Conservation (phyloP, 1,139 yeast genomes). For the Blastobotrys proliferans region DNA sequence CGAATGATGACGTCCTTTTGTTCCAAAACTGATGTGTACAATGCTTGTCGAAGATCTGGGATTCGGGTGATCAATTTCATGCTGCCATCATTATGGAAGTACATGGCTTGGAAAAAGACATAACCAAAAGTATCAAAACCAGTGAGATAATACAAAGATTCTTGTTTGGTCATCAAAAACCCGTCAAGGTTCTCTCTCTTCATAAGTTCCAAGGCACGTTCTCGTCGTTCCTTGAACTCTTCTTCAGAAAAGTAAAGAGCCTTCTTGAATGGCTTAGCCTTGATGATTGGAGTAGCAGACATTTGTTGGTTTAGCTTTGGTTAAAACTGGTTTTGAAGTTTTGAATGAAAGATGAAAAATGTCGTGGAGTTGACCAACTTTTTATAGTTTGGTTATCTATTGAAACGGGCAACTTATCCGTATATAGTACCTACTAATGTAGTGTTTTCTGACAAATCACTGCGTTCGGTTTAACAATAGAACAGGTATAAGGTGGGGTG, state of each 20-base stretch:
- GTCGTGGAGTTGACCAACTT: no score
- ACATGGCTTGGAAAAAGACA: constrained; percentile 16
- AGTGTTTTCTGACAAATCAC: no score
- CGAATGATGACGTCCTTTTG: constrained; percentile 15
- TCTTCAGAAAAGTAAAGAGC: constrained; percentile 14
- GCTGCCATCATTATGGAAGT: constrained; percentile 14
- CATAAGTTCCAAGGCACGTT: constrained; percentile 13
- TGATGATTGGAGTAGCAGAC: constrained; percentile 7
- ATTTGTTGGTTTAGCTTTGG: no score
- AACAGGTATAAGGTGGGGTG: no score
- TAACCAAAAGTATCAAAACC: constrained; percentile 16
- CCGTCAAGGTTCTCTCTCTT: constrained; percentile 15
- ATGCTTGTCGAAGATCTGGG: constrained; percentile 14
- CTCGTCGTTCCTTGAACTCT: constrained; percentile 13
- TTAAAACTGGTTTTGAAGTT: no score
- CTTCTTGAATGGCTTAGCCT: constrained; percentile 15
- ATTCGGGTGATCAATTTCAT: constrained; percentile 15
- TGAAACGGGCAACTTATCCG: no score
- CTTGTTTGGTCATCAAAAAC: constrained; percentile 15
- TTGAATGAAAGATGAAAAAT: no score
- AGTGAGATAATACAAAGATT: constrained; percentile 13
- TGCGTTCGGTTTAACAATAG: no score
- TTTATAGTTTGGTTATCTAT: no score
- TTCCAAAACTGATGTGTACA: constrained; percentile 13
- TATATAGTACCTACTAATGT: no score